A percentile compares a stretch with the other conserved stretches of the same genome.
Evolutionary conservation across 1,284 basidiomycete species (phyloP).

Genomic region (Puccinia polysora): DNA sequence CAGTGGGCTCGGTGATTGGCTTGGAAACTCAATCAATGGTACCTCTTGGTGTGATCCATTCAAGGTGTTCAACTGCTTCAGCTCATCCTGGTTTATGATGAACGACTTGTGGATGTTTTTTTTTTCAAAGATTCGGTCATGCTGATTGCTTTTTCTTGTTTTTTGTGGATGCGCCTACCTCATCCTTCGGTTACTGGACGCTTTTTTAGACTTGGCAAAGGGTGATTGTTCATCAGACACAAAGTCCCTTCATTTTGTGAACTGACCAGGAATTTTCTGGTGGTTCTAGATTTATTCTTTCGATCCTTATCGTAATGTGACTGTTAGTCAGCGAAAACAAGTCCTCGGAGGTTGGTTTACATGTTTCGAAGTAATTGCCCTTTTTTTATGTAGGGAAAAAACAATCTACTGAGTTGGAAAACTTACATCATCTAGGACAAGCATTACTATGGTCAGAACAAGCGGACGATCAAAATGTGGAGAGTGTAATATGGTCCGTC

Average conservation of each 20-base stretch:
- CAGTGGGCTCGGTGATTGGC: conserved; percentile 76
- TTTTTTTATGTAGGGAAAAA: not conserved
- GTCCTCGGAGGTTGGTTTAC: conserved; percentile 22
- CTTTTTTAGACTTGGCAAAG: conserved; percentile 62
- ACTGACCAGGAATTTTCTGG: conserved; percentile 34
- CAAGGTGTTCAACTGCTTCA: conserved; percentile 57
- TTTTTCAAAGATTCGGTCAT: too few species aligned
- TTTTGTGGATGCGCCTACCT: not conserved
- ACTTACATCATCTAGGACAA: conserved; percentile 51
- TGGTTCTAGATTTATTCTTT: conserved; percentile 63
- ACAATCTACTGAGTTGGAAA: not conserved
- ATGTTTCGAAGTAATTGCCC: not conserved
- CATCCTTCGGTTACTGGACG: not conserved
- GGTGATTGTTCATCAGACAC: conserved; percentile 54
- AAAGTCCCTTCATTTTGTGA: not conserved
- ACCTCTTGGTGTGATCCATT: conserved; percentile 67
- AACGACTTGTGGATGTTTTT: not conserved
- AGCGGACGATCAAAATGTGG: conserved; percentile 65
- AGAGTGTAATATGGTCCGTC: conserved; percentile 63
- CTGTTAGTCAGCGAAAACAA: conserved; percentile 47
- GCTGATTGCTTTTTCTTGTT: not conserved
- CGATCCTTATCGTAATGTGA: conserved; percentile 64
- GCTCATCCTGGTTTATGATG: not conserved
- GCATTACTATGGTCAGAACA: conserved; percentile 75
- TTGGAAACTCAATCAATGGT: conserved; percentile 61